phyloP scores from a whole-genome alignment of 2,329 filamentous ascomycete genomes.

The Pseudogymnoascus sp. region DNA sequence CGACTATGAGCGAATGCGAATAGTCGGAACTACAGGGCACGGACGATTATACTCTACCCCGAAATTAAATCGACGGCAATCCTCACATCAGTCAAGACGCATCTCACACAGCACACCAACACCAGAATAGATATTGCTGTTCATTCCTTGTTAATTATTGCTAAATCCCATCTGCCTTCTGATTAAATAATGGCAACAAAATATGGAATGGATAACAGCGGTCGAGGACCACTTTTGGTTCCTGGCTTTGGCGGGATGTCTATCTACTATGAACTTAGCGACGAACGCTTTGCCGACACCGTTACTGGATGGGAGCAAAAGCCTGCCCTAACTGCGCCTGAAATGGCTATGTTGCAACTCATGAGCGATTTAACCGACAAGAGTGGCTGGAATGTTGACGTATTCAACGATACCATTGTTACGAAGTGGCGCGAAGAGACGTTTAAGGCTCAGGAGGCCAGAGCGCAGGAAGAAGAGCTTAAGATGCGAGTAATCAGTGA shows the following conservation, averaged over 20 bases:
- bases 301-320: neutral
- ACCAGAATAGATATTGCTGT: neutral
- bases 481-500: constrained; percentile 8
- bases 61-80: neutral
- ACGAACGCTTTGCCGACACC: neutral
- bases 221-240: neutral
- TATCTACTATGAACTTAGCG: neutral
- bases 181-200: neutral
- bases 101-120: neutral
- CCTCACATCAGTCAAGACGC: neutral
- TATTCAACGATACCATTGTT: constrained; percentile 16
- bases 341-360: neutral
- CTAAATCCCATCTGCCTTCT: neutral
- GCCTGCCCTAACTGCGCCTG: neutral
- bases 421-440: constrained; percentile 18
- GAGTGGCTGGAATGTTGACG: neutral
- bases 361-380: neutral
- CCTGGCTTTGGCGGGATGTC: neutral
- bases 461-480: neutral
- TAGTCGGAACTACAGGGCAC: too few relatives aligned
- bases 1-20: too few relatives aligned
- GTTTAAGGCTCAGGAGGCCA: neutral
- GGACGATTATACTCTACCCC: neutral
- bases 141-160: neutral
- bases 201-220: neutral